These are phyloP conservation scores for Warburgia ugandensis DNA, from an alignment of 164 flowering plant species.

Conservation along the genomic window DNA sequence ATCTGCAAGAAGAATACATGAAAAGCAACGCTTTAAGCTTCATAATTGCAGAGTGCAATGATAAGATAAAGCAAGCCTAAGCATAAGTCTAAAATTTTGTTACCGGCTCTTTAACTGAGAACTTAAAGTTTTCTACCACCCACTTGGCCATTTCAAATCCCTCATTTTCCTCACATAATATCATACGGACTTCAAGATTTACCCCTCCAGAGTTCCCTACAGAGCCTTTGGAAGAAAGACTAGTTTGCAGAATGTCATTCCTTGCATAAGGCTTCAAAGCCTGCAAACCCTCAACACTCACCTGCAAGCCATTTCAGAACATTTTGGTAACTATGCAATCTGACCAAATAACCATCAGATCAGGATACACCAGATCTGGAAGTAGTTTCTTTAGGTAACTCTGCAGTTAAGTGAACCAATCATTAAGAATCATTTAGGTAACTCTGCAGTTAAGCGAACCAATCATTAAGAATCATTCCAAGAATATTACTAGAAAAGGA, in stretches of 20 bases:
- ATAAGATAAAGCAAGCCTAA: not conserved
- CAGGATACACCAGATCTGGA: too few relatives aligned
- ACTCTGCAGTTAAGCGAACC: too few relatives aligned
- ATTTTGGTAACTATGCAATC: not conserved
- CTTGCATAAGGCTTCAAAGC: slow-evolving; percentile 61
- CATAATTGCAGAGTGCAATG: not conserved
- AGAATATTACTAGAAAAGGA: too few relatives aligned
- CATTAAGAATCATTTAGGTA: too few relatives aligned
- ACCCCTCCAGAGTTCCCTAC: slow-evolving; percentile 49
- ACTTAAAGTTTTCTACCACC: slow-evolving; percentile 69
- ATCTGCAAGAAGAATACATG: slow-evolving; percentile 38
- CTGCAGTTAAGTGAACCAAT: too few relatives aligned
- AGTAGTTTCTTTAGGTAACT: too few relatives aligned
- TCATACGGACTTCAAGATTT: slow-evolving; percentile 52
- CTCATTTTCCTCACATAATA: slow-evolving; percentile 33
- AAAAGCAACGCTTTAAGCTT: not conserved
- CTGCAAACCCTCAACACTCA: slow-evolving; percentile 82
- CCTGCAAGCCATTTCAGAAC: slow-evolving; percentile 32
- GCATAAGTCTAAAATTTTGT: not conserved
- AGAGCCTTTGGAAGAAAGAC: slow-evolving; percentile 23
- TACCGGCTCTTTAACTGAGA: slow-evolving; percentile 88
- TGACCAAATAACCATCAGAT: too few relatives aligned
- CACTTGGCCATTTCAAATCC: slow-evolving; percentile 45
- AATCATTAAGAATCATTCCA: too few relatives aligned
- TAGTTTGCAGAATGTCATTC: slow-evolving; percentile 21